phyloP scores from a whole-genome alignment of 129 eudicot species.

The Rutidosis leptorrhynchoides region DNA sequence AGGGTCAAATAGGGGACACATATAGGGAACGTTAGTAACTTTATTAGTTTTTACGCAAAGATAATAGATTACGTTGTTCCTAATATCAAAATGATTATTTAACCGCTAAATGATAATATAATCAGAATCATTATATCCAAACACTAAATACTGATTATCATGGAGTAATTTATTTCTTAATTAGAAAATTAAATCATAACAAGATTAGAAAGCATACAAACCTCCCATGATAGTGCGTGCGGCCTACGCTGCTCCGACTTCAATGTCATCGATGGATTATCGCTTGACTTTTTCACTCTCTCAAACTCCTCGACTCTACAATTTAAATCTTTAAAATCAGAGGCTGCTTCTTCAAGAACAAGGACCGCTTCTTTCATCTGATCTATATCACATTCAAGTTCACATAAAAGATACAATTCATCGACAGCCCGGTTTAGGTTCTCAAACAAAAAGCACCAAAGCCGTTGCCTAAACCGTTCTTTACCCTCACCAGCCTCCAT shows the following conservation, averaged over 20 bases:
- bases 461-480: constrained; percentile 92
- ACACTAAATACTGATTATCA: not conserved
- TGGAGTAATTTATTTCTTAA: not conserved
- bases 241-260: constrained; percentile 92
- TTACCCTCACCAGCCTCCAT: constrained; percentile 71
- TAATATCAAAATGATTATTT: not conserved
- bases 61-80: not conserved
- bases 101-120: not conserved
- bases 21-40: not conserved
- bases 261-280: constrained; percentile 50
- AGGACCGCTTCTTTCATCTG: constrained; percentile 92
- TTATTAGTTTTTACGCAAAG: not conserved
- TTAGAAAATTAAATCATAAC: not conserved
- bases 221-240: constrained; percentile 99
- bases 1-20: not conserved
- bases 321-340: constrained; percentile 73
- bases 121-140: not conserved
- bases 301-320: constrained; percentile 83
- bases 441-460: constrained; percentile 95
- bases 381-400: constrained; percentile 87
- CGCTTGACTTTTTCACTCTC: constrained; percentile 49
- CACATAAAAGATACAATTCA: constrained; percentile 89
- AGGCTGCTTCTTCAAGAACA: constrained; percentile 97
- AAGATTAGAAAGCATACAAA: constrained; percentile 26
- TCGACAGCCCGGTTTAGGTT: constrained; percentile 90